phyloP scores from a whole-genome alignment of 2,329 filamentous ascomycete species.

The Aspergillus flavus region DNA sequence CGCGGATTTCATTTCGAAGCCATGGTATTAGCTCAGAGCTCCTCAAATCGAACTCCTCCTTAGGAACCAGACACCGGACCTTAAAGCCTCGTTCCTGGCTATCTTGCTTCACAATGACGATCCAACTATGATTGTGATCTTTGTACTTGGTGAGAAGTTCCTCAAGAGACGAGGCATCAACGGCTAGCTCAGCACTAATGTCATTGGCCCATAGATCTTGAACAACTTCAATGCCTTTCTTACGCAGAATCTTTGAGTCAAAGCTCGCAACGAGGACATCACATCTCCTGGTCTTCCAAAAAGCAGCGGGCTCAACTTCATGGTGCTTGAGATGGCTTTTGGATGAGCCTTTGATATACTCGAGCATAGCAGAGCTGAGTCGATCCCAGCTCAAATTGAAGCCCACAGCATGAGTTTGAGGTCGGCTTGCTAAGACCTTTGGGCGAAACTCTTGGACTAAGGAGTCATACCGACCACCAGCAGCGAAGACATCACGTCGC shows the following conservation, averaged over 20 bases:
- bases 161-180: conserved; percentile 76
- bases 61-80: conserved; percentile 74
- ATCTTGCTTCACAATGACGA: conserved; percentile 79
- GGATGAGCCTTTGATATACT: conserved; percentile 51
- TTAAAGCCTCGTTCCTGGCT: conserved; percentile 64
- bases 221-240: conserved; percentile 74
- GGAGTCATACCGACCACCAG: conserved; percentile 89
- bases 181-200: conserved; percentile 85
- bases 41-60: conserved; percentile 79
- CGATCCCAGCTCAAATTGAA: conserved; percentile 90
- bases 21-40: conserved; percentile 73
- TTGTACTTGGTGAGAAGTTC: conserved; percentile 68
- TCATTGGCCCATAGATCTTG: conserved; percentile 79
- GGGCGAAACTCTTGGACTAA: conserved; percentile 83
- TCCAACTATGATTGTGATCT: conserved; percentile 82
- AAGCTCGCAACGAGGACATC: conserved; percentile 91
- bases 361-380: conserved; percentile 64
- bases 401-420: conserved; percentile 80
- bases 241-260: conserved; percentile 73
- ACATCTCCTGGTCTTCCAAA: conserved; percentile 70
- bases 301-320: conserved; percentile 62
- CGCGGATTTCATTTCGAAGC: conserved; percentile 79
- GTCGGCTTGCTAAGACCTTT: conserved; percentile 62
- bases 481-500: conserved; percentile 80
- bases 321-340: conserved; percentile 68